Base-by-base conservation (phyloP, 2,329 filamentous ascomycete genomes). In the Cladophialophora carrionii region DNA sequence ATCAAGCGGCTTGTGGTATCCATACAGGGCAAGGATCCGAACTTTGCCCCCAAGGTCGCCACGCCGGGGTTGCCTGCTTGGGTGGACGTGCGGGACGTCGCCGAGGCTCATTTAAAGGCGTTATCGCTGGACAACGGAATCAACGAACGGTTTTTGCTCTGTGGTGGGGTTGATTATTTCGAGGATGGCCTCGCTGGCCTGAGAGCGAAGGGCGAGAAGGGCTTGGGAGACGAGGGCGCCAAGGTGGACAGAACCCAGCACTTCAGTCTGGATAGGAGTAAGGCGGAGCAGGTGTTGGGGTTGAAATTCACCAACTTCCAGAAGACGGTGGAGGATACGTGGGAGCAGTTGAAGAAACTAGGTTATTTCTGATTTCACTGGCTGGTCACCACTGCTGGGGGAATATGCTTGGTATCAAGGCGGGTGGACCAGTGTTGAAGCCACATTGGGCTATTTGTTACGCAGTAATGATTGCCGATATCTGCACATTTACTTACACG, bases 41-140 rank as follows among this genome's bases (percentile, higher is more conserved):
- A 6, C 17, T 63, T 57, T 37, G 57, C 63, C 29, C 57, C 59
- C 7, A 52, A 61, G 17, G 64, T 63, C 31, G 64, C 60, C 7
- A 66, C 61, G 4, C 56, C 64, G 10, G 67, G 55, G 9, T 59
- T 64, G 46, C 66, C 66, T 31, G 59, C 60, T n/a, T 70, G 64
- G 66, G 66, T 65, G 17, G 68, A 69, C 34, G 66, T 70, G 31
- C 55, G 68, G 29, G 62, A 69, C 43, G 63, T 68, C 46, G 64
- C 66, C 10, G 37, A 64, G 58, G 66, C 66, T 32, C 66, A 69
- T 57, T 24, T 69, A 26, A 46, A 24, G 34, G 60, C 61, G 34
- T 24, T 69, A 52, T 24, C 41, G 31, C 49, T 64, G 41, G 62
- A 64, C 10, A 46, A 59, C 31, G 65, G 65, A 4, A 49, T 68